phyloP scores from a whole-genome alignment of 1,284 basidiomycete genomes.

The Erythrobasidium hasegawianum region DNA sequence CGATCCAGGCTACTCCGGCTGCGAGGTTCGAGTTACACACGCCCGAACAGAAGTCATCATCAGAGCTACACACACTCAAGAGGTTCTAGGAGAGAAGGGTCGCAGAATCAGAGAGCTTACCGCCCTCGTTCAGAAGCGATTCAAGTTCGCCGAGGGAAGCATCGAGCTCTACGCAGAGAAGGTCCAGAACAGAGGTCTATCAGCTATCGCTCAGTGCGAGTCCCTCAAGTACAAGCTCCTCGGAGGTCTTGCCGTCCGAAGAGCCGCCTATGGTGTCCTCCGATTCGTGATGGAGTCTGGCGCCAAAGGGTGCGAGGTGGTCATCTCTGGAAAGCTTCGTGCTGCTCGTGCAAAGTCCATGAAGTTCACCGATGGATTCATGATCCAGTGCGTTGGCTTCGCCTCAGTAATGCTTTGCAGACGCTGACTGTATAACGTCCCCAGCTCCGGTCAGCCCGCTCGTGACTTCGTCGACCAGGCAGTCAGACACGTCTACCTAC shows the following conservation, averaged over 20 bases:
- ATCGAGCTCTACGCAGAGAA: conserved; percentile 99
- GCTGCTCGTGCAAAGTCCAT: conserved; percentile 99
- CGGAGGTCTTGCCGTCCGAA: conserved; percentile 97
- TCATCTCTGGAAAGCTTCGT: conserved; percentile 99
- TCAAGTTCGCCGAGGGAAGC: conserved; percentile 99
- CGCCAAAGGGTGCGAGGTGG: conserved; percentile 99
- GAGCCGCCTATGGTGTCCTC: conserved; percentile 99
- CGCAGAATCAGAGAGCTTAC: conserved; percentile 99
- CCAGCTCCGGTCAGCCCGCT: conserved; percentile 98
- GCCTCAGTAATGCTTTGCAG: neutral
- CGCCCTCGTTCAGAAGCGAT: conserved; percentile 96
- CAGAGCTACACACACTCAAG: conserved; percentile 98
- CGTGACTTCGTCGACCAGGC: conserved; percentile 97
- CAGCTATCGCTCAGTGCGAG: conserved; percentile 98
- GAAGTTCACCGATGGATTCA: conserved; percentile 99
- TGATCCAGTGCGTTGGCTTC: conserved; percentile 66
- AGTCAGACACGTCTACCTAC: conserved; percentile 95
- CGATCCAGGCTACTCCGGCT: conserved; percentile 80
- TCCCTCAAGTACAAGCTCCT: conserved; percentile 98
- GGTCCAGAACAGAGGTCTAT: conserved; percentile 94
- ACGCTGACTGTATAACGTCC: neutral
- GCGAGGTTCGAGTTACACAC: conserved; percentile 99
- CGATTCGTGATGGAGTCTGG: conserved; percentile 99
- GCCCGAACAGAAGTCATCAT: conserved; percentile 99
- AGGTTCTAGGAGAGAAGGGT: conserved; percentile 99